Percentiles rank a stretch among this genome's conserved stretches.
Evolutionary conservation across 225 moss, liverwort and hornwort species (phyloP).

Genomic region (Polytrichum commune): DNA sequence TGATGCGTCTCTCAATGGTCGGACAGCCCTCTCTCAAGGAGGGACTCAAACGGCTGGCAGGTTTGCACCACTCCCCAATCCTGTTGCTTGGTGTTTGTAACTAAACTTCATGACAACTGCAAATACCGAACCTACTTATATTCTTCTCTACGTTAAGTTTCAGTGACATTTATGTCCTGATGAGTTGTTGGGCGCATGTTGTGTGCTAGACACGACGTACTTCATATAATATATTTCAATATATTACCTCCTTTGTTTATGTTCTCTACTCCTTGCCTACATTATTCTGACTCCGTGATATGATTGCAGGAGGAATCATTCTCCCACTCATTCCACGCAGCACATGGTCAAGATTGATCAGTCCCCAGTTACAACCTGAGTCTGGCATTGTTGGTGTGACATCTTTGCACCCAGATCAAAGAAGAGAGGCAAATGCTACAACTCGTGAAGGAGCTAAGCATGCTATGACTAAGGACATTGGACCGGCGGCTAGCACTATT

Average conservation of each 20-base stretch:
- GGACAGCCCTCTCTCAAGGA: conserved; percentile 60
- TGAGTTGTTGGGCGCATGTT: too few species aligned
- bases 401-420: background rate
- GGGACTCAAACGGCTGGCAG: conserved; percentile 52
- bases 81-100: too few species aligned
- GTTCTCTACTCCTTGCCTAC: too few species aligned
- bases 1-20: conserved; percentile 52
- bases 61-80: conserved; percentile 5
- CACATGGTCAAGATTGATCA: conserved; percentile 52
- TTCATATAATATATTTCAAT: too few species aligned
- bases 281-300: too few species aligned
- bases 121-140: too few species aligned
- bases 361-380: conserved; percentile 29
- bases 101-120: too few species aligned
- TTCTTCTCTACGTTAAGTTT: too few species aligned
- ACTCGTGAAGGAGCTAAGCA: conserved; percentile 4
- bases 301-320: conserved; percentile 53
- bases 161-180: too few species aligned
- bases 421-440: background rate
- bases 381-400: conserved; percentile 7
- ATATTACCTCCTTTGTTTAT: too few species aligned
- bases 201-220: too few species aligned
- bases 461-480: conserved; percentile 19
- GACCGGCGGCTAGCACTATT: conserved; percentile 34
- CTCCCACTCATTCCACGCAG: conserved; percentile 69